Base-by-base conservation (phyloP, 2,329 filamentous ascomycete genomes). In the Byssothecium circinans region DNA sequence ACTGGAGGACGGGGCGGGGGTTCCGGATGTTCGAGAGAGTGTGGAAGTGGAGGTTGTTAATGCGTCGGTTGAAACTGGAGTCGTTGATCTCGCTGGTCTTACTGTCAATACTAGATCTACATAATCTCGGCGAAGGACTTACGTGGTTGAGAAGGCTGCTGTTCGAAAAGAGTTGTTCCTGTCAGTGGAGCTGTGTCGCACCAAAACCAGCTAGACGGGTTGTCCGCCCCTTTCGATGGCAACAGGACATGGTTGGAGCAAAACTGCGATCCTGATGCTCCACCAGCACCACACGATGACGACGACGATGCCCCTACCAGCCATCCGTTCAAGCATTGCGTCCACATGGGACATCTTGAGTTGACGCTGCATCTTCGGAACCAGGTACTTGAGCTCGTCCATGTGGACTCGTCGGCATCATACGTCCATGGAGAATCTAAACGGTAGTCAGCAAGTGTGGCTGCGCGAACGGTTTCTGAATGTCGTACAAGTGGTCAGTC, bases 211-310 rank as follows among this genome's bases (percentile, higher is more conserved):
- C 42, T 52, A 8, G 18, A 17, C 15, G 36, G 34, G 4, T 19
- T 12, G 10, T 20, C 32, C 20, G 39, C 49, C 15, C 45, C 35
- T 15, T 45, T 11, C 8, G 41, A 39, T 17, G 42, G 20, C n/a
- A 38, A 40, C 5, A 52, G 33, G 18, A 52, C 32, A 41, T 52
- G 45, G 23, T 48, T 49, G 30, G 45, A 49, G 39, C 49, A 52
- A 35, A 45, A 49, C 10, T 29, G 17, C 17, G 37, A 30, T 2
- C 40, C 25, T 41, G 33, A 15, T 43, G 39, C 43, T 18, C 48
- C 48, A 12, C 41, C 46, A 20, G 49, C 45, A n/a, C 45, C 40
- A 43, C 49, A 52, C 10, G 36, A 52, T 19, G 39, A 32, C 14
- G 45, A 52, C 14, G 45, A 41, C 2, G 29, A 19, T 14, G 19